Conservation (phyloP, 306 rosid species). For the Cucumis melo region DNA sequence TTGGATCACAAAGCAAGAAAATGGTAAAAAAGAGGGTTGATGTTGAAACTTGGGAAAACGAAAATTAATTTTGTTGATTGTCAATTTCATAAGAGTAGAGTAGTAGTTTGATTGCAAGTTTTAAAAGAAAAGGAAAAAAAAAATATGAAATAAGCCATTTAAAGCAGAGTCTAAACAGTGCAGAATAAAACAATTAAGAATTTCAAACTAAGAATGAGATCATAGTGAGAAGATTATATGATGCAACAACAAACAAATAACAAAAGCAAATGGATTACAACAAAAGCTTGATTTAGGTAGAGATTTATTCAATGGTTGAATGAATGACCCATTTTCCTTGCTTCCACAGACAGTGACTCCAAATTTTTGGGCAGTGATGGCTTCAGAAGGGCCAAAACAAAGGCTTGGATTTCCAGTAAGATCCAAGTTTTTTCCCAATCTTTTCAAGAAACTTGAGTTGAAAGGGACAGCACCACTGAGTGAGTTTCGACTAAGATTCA, state of each 20-base stretch:
- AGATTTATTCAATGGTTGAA: constrained; percentile 21
- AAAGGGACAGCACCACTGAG: constrained; percentile 35
- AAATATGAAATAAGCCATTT: not conserved
- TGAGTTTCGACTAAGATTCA: constrained; percentile 35
- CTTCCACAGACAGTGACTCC: constrained; percentile 33
- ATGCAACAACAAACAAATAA: constrained; percentile 12
- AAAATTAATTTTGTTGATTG: too few species aligned
- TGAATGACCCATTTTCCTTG: constrained; percentile 3
- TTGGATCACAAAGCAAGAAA: too few species aligned
- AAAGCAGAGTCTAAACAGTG: not conserved
- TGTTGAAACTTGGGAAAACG: too few species aligned
- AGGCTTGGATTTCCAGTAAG: constrained; percentile 40
- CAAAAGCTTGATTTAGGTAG: constrained; percentile 11
- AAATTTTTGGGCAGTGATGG: constrained; percentile 16
- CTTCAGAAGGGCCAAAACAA: constrained; percentile 29
- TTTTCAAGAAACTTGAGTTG: constrained; percentile 32
- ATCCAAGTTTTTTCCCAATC: constrained; percentile 37
- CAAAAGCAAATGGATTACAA: constrained; percentile 9
- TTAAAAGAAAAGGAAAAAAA: not conserved
- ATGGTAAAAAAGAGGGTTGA: too few species aligned
- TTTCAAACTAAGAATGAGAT: not conserved
- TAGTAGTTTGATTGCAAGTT: not conserved
- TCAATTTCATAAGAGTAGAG: not conserved
- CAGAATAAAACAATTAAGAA: not conserved
- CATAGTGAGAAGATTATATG: constrained; percentile 1